phyloP scores from a whole-genome alignment of 257 asterid genomes.

The Solanum piurae region DNA sequence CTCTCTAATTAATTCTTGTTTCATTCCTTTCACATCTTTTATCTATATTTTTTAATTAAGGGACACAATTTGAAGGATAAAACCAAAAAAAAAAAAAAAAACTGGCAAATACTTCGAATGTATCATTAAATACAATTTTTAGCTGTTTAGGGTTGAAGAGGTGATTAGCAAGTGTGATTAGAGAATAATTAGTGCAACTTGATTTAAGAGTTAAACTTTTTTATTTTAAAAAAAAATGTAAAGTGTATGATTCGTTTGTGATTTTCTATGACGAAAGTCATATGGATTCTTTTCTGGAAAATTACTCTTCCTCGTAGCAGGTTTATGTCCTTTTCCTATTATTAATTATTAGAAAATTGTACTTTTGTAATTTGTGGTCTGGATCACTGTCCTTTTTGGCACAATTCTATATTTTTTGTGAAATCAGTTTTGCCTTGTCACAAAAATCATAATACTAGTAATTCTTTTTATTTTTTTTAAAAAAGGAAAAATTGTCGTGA shows the following conservation, averaged over 20 bases:
- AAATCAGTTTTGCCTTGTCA: not conserved
- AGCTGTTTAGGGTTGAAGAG: not conserved
- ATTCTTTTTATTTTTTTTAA: not conserved
- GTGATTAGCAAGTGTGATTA: not conserved
- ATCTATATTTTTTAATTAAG: not conserved
- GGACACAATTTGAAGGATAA: not conserved
- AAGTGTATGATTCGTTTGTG: not conserved
- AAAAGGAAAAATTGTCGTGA: not conserved
- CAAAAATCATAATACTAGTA: not conserved
- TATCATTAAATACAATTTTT: not conserved
- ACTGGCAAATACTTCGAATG: not conserved
- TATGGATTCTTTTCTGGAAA: not conserved
- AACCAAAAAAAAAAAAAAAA: not conserved
- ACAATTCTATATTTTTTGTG: not conserved
- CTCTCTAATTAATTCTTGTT: not conserved
- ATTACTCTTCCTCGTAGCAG: not conserved
- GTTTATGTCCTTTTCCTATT: not conserved
- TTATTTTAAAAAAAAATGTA: not conserved
- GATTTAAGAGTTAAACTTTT: not conserved
- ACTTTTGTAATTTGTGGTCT: not conserved
- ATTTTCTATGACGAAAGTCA: not conserved
- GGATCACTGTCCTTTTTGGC: not conserved
- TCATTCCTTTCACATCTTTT: not conserved
- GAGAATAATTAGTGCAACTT: not conserved
- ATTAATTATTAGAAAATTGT: not conserved